Evolutionary conservation across 2,329 filamentous ascomycete species (phyloP).

Genomic region (Penicillium sp.): DNA sequence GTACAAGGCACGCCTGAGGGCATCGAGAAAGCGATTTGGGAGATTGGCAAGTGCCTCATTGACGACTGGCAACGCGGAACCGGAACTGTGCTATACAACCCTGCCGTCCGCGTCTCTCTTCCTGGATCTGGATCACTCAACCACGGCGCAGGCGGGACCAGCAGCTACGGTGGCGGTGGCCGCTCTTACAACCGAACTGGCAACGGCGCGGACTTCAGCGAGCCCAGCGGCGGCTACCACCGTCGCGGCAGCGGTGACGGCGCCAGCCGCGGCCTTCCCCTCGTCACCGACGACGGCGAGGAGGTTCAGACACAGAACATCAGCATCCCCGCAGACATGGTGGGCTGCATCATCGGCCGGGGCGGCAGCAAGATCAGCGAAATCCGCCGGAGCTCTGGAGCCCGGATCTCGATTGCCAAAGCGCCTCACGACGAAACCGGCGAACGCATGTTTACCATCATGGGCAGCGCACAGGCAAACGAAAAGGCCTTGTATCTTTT

Average conservation of each 20-base stretch:
- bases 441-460: constrained; percentile 99
- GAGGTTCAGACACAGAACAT: constrained; percentile 98
- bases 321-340: constrained; percentile 99
- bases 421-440: constrained; percentile 94
- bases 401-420: constrained; percentile 96
- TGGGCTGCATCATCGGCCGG: constrained; percentile 97
- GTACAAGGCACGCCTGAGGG: constrained; percentile 92
- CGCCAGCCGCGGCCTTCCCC: constrained; percentile 73
- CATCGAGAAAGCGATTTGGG: constrained; percentile 95
- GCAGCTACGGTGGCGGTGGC: constrained; percentile 44
- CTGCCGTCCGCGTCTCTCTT: constrained; percentile 79
- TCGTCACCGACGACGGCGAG: constrained; percentile 92
- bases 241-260: constrained; percentile 82
- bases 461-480: constrained; percentile 88
- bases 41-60: constrained; percentile 97
- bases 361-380: constrained; percentile 97
- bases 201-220: constrained; percentile 96
- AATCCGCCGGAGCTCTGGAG: constrained; percentile 93
- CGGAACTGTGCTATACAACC: constrained; percentile 96
- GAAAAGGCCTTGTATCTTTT: constrained; percentile 93
- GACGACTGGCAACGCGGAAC: constrained; percentile 98
- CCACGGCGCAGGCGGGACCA: constrained; percentile 42
- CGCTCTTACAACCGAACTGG: constrained; percentile 87
- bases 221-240: constrained; percentile 66
- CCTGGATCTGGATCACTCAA: constrained; percentile 52